These are phyloP conservation scores for Massarina eburnea DNA, from an alignment of 2,329 filamentous ascomycete genomes.

Conservation along the genomic window DNA sequence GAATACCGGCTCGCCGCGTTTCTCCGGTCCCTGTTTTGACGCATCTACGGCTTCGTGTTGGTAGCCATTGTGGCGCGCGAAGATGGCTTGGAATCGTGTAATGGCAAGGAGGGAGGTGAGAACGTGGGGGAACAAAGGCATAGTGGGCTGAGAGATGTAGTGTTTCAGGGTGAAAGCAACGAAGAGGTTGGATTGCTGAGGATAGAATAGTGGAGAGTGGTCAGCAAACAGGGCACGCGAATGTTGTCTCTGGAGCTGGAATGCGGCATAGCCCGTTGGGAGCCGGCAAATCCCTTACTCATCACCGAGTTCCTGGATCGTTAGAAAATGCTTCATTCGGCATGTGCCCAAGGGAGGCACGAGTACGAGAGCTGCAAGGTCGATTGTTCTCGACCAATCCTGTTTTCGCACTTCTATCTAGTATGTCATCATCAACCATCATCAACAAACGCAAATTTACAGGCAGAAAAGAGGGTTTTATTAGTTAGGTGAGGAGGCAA, in stretches of 20 bases:
- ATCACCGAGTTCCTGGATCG: not conserved
- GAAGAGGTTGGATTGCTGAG: no score
- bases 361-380: no score
- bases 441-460: no score
- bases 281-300: not conserved
- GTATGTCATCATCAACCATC: no score
- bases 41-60: constrained; percentile 18
- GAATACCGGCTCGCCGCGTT: constrained; percentile 4
- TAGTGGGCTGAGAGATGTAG: not conserved
- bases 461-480: no score
- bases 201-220: no score
- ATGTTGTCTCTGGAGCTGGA: constrained; percentile 7
- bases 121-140: constrained; percentile 10
- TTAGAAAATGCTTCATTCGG: not conserved
- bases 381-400: no score
- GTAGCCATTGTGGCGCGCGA: constrained; percentile 14
- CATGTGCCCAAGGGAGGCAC: no score
- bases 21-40: constrained; percentile 7
- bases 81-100: constrained; percentile 7
- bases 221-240: constrained; percentile 1
- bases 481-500: no score
- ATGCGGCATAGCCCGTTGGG: constrained; percentile 1
- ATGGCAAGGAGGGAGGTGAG: constrained; percentile 8
- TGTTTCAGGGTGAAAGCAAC: not conserved
- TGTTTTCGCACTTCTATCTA: no score